phyloP scores from a whole-genome alignment of 2,329 filamentous ascomycete species.

The Aspergillus brasiliensis region DNA sequence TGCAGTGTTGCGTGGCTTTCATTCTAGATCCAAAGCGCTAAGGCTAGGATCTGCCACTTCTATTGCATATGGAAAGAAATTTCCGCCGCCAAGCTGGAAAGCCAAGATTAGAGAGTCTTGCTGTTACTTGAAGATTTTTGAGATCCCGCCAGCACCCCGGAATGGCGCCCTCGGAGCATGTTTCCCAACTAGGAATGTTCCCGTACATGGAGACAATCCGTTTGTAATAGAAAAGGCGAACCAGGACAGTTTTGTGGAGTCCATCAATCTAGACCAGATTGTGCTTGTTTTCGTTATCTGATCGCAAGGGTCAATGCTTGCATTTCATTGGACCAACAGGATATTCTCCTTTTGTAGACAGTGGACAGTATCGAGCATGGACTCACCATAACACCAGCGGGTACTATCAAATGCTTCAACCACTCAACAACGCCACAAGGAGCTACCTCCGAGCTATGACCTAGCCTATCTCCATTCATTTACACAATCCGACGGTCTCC shows the following conservation, averaged over 20 bases:
- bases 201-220: background rate
- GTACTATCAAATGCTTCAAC: too few species aligned
- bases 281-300: background rate
- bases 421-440: too few species aligned
- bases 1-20: too few species aligned
- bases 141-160: background rate
- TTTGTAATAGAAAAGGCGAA: background rate
- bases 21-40: background rate
- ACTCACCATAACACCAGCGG: too few species aligned
- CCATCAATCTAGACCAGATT: background rate
- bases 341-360: too few species aligned
- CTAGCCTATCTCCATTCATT: too few species aligned
- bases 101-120: background rate
- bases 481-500: too few species aligned
- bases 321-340: background rate
- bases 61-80: background rate
- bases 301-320: background rate
- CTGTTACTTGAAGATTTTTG: background rate
- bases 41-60: background rate
- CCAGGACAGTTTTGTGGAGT: background rate
- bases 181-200: background rate
- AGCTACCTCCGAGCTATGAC: too few species aligned
- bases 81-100: constrained; percentile 1
- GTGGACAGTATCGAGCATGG: too few species aligned
- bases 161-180: constrained; percentile 1